Evolutionary conservation across 2,329 filamentous ascomycete genomes (phyloP), one percentile per base, ranked within the genome.

Genomic region (Cladosporium sp.): DNA sequence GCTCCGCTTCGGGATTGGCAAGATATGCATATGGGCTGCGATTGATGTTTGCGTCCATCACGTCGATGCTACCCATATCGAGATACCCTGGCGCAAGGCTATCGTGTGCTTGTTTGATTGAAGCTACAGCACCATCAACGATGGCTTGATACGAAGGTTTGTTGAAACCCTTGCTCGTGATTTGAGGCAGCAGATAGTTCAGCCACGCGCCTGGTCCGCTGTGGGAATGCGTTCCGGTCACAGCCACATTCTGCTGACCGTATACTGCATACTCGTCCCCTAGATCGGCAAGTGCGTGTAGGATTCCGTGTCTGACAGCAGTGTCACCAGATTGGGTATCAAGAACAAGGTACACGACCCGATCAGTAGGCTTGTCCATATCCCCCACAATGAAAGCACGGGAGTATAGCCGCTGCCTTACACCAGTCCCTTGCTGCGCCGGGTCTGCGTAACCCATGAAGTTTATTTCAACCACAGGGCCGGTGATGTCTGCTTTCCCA

Each of bases 201-300:
- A 95, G 77, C 89, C 90, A 97, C 5, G 87, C 92, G 2, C 87
- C 92, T 0, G 92, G 91, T 0, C 91, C 92, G 19, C 90, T 85
- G 71, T 97, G 92, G 22, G 88, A 93, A 69, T 97, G 92, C 0
- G 92, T 97, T 50, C 91, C 92, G 0, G 89, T 95, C 18, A 97
- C 80, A 33, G 92, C 92, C 34, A 96, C 73, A 64, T 95, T 97
- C 61, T 87, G 79, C 62, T 87, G 80, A 43, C 78, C 81, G 69
- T 96, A 97, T 28, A 85, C 72, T 1, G 80, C 75, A 67, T 91
- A 95, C 3, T 86, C 84, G 13, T 76, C 69, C 0, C 91, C 92
- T 7, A 95, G 72, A 0, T 73, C 75, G 37, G 77, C 74, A 8
- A 97, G 75, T 1, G 82, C 87, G 51, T 92, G 79, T 9, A 97